phyloP scores from a whole-genome alignment of 805 yeast genomes.

The Yamadazyma nakazawae region DNA sequence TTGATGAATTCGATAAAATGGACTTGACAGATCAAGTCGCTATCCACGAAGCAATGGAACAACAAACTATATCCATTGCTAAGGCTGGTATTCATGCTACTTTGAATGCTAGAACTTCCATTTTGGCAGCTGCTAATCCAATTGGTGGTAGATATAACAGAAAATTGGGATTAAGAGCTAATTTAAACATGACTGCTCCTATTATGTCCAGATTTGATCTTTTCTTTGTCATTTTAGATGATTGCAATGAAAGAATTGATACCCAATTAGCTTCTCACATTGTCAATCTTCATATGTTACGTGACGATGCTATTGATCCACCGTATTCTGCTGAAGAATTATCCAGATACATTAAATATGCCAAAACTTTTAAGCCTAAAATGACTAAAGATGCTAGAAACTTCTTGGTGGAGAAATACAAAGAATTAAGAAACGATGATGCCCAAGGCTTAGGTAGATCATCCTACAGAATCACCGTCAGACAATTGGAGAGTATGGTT shows the following conservation, averaged over 20 bases:
- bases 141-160: slow-evolving; percentile 95
- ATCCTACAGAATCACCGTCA: slow-evolving; percentile 91
- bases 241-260: slow-evolving; percentile 87
- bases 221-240: slow-evolving; percentile 92
- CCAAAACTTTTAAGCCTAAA: slow-evolving; percentile 87
- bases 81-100: slow-evolving; percentile 99
- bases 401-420: slow-evolving; percentile 71
- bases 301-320: slow-evolving; percentile 86
- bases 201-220: slow-evolving; percentile 97
- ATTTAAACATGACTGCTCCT: slow-evolving; percentile 94
- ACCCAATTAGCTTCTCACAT: slow-evolving; percentile 89
- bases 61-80: slow-evolving; percentile 96
- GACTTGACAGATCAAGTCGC: slow-evolving; percentile 94
- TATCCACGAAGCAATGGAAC: slow-evolving; percentile 99
- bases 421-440: slow-evolving; percentile 83
- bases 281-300: slow-evolving; percentile 85
- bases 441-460: slow-evolving; percentile 84
- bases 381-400: slow-evolving; percentile 80
- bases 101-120: slow-evolving; percentile 92
- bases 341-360: slow-evolving; percentile 83
- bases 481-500: slow-evolving; percentile 93
- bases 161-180: slow-evolving; percentile 76
- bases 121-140: slow-evolving; percentile 98
- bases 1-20: slow-evolving; percentile 98
- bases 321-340: slow-evolving; percentile 88